Evolutionary conservation across 108 stramenopile species (phyloP).

Genomic region (Fragilaria crotonensis): DNA sequence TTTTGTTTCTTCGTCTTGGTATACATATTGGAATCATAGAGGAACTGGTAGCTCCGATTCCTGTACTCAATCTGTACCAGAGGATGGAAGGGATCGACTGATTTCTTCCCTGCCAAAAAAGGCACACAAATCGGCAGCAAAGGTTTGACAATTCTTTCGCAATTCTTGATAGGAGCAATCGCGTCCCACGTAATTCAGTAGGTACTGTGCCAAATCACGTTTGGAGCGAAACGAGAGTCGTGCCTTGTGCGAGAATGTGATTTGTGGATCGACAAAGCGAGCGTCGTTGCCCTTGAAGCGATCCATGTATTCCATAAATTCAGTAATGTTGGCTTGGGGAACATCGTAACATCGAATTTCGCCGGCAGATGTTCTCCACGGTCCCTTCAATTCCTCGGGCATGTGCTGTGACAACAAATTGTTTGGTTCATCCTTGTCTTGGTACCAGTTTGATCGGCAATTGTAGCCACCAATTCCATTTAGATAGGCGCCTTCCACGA

Average conservation of each 20-base stretch:
- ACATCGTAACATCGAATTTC: conserved; percentile 63
- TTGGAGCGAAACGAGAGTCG: conserved; percentile 44
- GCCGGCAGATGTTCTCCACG: conserved; percentile 38
- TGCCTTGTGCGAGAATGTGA: conserved; percentile 43
- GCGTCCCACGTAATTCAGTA: conserved; percentile 55
- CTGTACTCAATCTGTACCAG: conserved; percentile 45
- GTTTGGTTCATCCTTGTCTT: conserved; percentile 31
- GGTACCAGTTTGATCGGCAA: conserved; percentile 42
- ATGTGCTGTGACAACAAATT: conserved; percentile 30
- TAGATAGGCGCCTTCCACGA: conserved; percentile 52
- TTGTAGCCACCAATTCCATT: conserved; percentile 68
- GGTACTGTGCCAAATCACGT: conserved; percentile 44
- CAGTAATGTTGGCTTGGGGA: conserved; percentile 30
- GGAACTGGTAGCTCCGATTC: conserved; percentile 46
- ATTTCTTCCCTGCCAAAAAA: conserved; percentile 59
- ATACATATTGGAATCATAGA: conserved; percentile 49
- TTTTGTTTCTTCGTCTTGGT: conserved; percentile 10
- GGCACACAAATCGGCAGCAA: conserved; percentile 58
- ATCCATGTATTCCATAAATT: conserved; percentile 37
- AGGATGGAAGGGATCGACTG: conserved; percentile 52
- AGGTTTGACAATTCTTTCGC: conserved; percentile 61
- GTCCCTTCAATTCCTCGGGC: conserved; percentile 50
- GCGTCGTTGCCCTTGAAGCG: conserved; percentile 28
- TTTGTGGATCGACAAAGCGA: conserved; percentile 45
- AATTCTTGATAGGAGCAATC: conserved; percentile 50